Base-by-base conservation (phyloP, 2,329 filamentous ascomycete species). In the Phyllosticta paracitricarpa region DNA sequence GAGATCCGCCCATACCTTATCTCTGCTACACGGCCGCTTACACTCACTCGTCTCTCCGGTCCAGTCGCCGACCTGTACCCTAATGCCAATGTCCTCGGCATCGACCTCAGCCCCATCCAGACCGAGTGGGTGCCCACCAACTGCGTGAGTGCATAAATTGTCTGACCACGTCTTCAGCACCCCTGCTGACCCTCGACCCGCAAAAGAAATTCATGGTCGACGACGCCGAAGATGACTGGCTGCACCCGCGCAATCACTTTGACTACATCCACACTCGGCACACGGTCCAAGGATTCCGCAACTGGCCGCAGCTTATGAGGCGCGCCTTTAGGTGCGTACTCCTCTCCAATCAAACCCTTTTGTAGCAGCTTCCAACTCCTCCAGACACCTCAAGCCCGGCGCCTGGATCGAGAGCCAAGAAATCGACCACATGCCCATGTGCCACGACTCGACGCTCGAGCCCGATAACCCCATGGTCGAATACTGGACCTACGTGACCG, bases 181-280 rank as follows among this genome's bases (percentile, higher is more conserved):
- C 22, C 51, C 51, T 12, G 28, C 58, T 61, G 51, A 63, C 51
- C 2, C 2, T 14, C 14, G 10, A 40, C 26, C n/a, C 14, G 3
- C 9, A 28, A 33, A 30, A 52, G 53, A 63, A 63, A 60, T 84
- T 84, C 65, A 73, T 82, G 67, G 76, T 85, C 10, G 83, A 85
- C 62, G 83, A 85, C 64, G 76, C 81, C 26, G 82, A 85, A 69
- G 77, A 77, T 61, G 75, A 77, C 4, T 86, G 83, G 83, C 69
- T 83, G 17, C 78, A 83, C 63, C 78, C 79, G 3, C 61, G 26
- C 35, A 78, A 83, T 63, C 76, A 80, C 58, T 86, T 84, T 60
- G 83, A 86, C 68, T 84, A 84, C 62, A 78, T 86, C 35, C 83
- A 86, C 67, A 78, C 80, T n/a, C 77, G 84, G 2, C 64, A 78